Conservation (phyloP, 1,139 yeast genomes). For the Candida smagusa region DNA sequence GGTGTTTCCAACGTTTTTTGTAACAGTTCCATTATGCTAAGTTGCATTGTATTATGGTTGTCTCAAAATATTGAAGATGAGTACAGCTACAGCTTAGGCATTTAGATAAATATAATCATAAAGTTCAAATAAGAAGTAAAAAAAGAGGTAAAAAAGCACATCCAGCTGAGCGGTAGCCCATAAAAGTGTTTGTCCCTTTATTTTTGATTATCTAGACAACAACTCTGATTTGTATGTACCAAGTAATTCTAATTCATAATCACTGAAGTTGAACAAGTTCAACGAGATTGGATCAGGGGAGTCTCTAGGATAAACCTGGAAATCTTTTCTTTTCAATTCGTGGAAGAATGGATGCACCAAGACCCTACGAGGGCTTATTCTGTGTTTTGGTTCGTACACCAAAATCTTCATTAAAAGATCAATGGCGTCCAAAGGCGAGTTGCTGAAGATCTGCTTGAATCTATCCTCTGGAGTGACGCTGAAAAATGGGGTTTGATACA, state of each 20-base stretch:
- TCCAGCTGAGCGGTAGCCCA: neutral
- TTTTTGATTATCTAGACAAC: conserved; percentile 10
- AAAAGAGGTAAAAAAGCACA: conserved; percentile 3
- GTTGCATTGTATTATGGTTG: conserved; percentile 86
- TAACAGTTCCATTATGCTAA: conserved; percentile 76
- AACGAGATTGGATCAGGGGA: conserved; percentile 39
- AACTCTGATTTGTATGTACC: conserved; percentile 42
- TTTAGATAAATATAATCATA: conserved; percentile 4
- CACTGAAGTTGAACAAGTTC: conserved; percentile 52
- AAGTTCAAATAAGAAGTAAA: conserved; percentile 2
- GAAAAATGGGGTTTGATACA: conserved; percentile 66
- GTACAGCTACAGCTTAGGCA: conserved; percentile 78
- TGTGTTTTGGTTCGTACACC: conserved; percentile 68
- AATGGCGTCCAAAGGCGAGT: conserved; percentile 67
- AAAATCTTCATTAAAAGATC: conserved; percentile 67
- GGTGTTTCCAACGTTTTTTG: conserved; percentile 86
- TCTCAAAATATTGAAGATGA: conserved; percentile 95
- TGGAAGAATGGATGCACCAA: conserved; percentile 71
- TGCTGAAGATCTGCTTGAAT: conserved; percentile 65
- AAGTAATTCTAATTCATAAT: conserved; percentile 48
- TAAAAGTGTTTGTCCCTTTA: neutral
- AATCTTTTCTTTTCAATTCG: conserved; percentile 57
- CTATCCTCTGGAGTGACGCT: conserved; percentile 59
- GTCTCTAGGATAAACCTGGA: conserved; percentile 58
- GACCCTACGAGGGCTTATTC: conserved; percentile 65